Evolutionary conservation across 352 stramenopile species (phyloP).

Genomic region (Globisporangium nodosum): DNA sequence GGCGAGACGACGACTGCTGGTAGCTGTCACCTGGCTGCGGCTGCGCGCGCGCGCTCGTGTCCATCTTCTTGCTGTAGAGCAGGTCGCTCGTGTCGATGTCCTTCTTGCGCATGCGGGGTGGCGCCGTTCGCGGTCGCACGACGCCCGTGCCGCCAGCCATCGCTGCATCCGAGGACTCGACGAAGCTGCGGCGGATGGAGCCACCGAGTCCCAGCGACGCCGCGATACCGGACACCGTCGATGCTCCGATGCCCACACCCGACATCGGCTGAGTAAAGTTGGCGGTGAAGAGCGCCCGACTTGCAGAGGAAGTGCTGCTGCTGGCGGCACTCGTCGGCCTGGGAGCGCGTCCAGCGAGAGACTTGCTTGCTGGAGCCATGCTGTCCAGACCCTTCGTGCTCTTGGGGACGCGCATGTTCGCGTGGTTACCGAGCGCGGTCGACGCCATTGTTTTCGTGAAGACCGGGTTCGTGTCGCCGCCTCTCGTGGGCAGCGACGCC

Average conservation of each 20-base stretch:
- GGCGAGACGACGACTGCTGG: constrained; percentile 18
- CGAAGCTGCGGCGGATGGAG: constrained; percentile 7
- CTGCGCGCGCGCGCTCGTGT: constrained; percentile 19
- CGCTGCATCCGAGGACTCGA: not conserved
- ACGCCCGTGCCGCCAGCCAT: not conserved
- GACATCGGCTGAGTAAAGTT: constrained; percentile 11
- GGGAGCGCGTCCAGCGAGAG: constrained; percentile 10
- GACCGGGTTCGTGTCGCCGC: constrained; percentile 4
- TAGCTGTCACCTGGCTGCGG: constrained; percentile 18
- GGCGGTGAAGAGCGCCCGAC: constrained; percentile 10
- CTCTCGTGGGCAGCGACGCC: constrained; percentile 16
- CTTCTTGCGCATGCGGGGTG: constrained; percentile 26
- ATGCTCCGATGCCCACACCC: not conserved
- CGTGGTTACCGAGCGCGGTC: not conserved
- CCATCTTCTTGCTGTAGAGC: constrained; percentile 37
- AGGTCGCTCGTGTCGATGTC: constrained; percentile 40
- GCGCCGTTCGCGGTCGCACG: constrained; percentile 34
- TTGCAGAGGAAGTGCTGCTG: not conserved
- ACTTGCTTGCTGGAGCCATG: constrained; percentile 11
- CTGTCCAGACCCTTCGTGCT: constrained; percentile 2
- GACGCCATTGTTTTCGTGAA: constrained; percentile 15
- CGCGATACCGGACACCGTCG: not conserved
- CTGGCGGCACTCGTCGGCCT: constrained; percentile 1
- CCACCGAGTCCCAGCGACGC: constrained; percentile 4
- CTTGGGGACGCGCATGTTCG: constrained; percentile 5